Evolutionary conservation across 495 filamentous ascomycete genomes (phyloP).

Genomic region (Elasticomyces elasticus): DNA sequence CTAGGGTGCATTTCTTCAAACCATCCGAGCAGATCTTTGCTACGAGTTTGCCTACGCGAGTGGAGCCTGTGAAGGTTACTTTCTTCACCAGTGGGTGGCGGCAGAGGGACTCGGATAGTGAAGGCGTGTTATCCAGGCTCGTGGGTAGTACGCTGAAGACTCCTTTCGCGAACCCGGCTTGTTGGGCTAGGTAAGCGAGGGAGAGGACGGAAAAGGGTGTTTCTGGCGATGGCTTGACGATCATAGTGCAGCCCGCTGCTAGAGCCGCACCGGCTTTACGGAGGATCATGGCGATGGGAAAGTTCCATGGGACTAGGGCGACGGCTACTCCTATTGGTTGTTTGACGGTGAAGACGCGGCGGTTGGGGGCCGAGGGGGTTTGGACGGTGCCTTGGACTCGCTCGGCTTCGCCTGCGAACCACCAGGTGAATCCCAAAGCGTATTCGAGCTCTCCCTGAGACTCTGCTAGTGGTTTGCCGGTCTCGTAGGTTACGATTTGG

Average conservation of each 20-base stretch:
- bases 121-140: slow-evolving; percentile 32
- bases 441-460: slow-evolving; percentile 41
- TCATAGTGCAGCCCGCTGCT: slow-evolving; percentile 53
- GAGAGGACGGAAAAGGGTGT: slow-evolving; percentile 33
- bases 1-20: slow-evolving; percentile 36
- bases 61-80: slow-evolving; percentile 36
- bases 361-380: slow-evolving; percentile 44
- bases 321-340: slow-evolving; percentile 57
- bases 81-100: slow-evolving; percentile 33
- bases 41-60: slow-evolving; percentile 34
- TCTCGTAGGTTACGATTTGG: slow-evolving; percentile 39
- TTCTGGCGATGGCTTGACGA: slow-evolving; percentile 36
- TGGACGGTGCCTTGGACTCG: slow-evolving; percentile 53
- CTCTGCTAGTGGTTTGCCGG: slow-evolving; percentile 40
- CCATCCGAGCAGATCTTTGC: slow-evolving; percentile 32
- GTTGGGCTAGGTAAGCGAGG: slow-evolving; percentile 33
- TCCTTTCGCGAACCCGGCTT: slow-evolving; percentile 33
- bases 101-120: slow-evolving; percentile 33
- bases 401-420: slow-evolving; percentile 56
- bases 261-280: slow-evolving; percentile 60
- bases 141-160: slow-evolving; percentile 34
- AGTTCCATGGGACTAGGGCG: slow-evolving; percentile 60
- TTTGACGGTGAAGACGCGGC: slow-evolving; percentile 61
- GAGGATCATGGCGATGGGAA: slow-evolving; percentile 52
- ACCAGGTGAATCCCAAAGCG: slow-evolving; percentile 40